These are phyloP conservation scores for Ascochyta koolunga DNA, from an alignment of 2,329 filamentous ascomycete genomes.

Conservation along the genomic window DNA sequence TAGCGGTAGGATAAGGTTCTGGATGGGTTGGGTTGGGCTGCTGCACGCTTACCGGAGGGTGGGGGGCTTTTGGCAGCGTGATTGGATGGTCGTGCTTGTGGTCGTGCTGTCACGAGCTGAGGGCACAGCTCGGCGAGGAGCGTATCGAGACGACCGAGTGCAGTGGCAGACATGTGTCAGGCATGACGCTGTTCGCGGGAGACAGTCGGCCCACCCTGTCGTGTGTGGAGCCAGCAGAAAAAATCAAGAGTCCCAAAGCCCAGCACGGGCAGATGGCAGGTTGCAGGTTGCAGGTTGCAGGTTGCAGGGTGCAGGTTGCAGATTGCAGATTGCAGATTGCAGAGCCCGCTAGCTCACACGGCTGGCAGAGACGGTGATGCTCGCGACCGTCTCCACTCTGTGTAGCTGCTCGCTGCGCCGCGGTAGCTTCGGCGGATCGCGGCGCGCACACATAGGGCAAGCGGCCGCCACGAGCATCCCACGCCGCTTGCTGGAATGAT, in stretches of 20 bases:
- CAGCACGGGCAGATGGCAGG: slow-evolving; percentile 4
- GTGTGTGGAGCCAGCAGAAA: slow-evolving; percentile 10
- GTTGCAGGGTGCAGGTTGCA: slow-evolving; percentile 7
- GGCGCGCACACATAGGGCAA: too few species aligned
- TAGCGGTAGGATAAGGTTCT: too few species aligned
- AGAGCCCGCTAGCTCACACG: too few species aligned
- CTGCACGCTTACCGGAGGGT: slow-evolving; percentile 8
- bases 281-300: slow-evolving; percentile 4
- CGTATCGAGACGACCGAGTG: too few species aligned
- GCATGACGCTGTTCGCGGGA: slow-evolving; percentile 17
- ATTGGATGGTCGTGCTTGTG: too few species aligned
- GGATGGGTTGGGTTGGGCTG: too few species aligned
- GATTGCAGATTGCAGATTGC: slow-evolving; percentile 9
- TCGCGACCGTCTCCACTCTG: slow-evolving; percentile 14
- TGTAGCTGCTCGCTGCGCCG: too few species aligned
- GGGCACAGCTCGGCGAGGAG: not conserved
- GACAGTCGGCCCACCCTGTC: slow-evolving; percentile 14
- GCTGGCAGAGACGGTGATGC: slow-evolving; percentile 15
- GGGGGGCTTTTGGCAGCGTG: too few species aligned
- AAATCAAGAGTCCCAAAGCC: slow-evolving; percentile 10
- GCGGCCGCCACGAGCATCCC: slow-evolving; percentile 18
- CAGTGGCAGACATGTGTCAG: slow-evolving; percentile 8
- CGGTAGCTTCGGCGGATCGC: too few species aligned
- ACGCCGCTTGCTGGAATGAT: slow-evolving; percentile 4
- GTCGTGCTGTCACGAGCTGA: not conserved